Evolutionary conservation across 2,329 filamentous ascomycete species (phyloP).

Genomic region (Penicillium sp.): DNA sequence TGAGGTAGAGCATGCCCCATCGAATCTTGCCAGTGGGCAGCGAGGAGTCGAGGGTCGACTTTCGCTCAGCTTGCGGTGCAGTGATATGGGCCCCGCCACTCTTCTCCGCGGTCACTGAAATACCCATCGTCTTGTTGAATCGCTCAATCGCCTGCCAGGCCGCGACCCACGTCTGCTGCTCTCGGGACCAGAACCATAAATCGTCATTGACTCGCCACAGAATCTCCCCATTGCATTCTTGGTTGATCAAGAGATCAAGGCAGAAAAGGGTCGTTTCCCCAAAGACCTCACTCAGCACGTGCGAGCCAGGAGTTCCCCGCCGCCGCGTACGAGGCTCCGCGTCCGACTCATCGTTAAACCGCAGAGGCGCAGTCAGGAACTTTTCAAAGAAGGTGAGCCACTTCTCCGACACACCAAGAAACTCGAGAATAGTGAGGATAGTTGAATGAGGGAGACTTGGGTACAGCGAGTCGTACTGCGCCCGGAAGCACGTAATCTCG

Average conservation of each 20-base stretch:
- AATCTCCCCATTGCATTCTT: constrained; percentile 13
- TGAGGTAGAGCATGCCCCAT: constrained; percentile 24
- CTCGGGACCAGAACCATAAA: constrained; percentile 22
- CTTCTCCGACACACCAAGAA: constrained; percentile 19
- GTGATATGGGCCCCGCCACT: constrained; percentile 12
- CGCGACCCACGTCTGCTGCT: constrained; percentile 11
- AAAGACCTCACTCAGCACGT: constrained; percentile 22
- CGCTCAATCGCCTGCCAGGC: constrained; percentile 15
- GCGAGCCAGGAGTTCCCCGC: constrained; percentile 17
- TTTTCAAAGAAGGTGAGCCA: constrained; percentile 19
- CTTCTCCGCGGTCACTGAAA: constrained; percentile 1
- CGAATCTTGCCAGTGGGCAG: constrained; percentile 16
- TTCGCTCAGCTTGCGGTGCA: background rate
- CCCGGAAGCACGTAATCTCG: constrained; percentile 19
- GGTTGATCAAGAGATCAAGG: constrained; percentile 20
- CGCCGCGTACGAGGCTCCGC: constrained; percentile 13
- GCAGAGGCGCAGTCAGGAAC: constrained; percentile 16
- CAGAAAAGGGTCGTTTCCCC: constrained; percentile 21
- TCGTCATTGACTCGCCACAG: constrained; percentile 24
- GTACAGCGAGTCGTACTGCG: constrained; percentile 17
- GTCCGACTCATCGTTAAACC: constrained; percentile 16
- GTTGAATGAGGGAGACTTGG: constrained; percentile 14
- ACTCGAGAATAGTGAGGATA: constrained; percentile 14
- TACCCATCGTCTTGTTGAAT: constrained; percentile 18
- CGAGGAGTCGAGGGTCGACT: background rate